Base-by-base conservation (phyloP, 106 monocot genomes). In the Agapanthus africanus region DNA sequence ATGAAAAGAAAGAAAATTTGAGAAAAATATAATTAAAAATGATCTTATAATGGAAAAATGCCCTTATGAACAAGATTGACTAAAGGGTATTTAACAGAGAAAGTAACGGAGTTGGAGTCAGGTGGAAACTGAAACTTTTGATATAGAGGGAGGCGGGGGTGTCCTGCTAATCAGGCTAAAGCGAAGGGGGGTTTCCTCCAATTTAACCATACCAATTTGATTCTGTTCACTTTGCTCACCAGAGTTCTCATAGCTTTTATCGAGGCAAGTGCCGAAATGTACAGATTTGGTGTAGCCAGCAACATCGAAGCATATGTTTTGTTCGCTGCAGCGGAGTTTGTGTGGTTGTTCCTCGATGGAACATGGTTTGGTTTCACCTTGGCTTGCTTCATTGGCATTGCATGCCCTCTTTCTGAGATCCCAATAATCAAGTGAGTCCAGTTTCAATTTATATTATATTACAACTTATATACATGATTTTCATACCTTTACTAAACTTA, bases 181-280 rank as follows among this genome's bases (percentile, higher is more conserved):
- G n/a, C n/a, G n/a, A n/a, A n/a, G n/a, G n/a, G n/a, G n/a, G n/a
- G n/a, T 11, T 26, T 65, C 39, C 26, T 32, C 21, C 4, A 36
- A 36, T 16, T 31, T 30, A 31, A 30, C 56, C 56, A 31, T 6
- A 57, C 30, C 31, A 31, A 31, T 27, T 11, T 37, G 22, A 46
- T 52, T 7, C 4, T 52, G 36, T 26, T 1, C 52, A 7, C 6
- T 33, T 25, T 23, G 25, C 6, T 42, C n/a, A 49, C n/a, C 67
- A 91, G 91, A 72, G 40, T 70, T 5, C 79, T 88, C 0, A 41
- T 72, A 23, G 62, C 70, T 8, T 93, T 93, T 70, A 69, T 79
- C 25, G 88, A 82, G 62, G 7, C 83, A 71, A 93, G 92, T 61
- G 88, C 88, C 25, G 92, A 88, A 33, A 34, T 88, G 83, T 85